Evolutionary conservation across 2,329 filamentous ascomycete species (phyloP), one percentile per base, ranked within the genome.

Genomic region (Colletotrichum neosansevieriae): DNA sequence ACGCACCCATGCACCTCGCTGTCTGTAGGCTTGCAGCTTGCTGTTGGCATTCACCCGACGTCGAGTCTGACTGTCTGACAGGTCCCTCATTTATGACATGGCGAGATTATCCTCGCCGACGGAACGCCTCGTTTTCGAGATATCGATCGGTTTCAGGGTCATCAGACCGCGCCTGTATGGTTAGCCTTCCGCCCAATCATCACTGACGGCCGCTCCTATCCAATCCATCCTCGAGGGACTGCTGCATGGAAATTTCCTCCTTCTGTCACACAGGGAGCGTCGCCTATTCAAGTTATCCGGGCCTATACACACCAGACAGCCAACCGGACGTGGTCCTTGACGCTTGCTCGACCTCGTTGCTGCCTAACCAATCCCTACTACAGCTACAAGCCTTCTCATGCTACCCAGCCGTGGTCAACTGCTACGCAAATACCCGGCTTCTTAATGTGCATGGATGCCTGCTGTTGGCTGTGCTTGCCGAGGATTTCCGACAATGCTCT

Each of bases 1-100:
- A 49, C 34, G 56, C 44, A 24, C n/a, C n/a, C 49, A 59, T 66
- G 66, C 66, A 65, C 40, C 61, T 69, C 49, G 34, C 42, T 69
- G 36, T 17, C 40, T 42, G 56, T 24, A 44, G 61, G 24, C 42
- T 65, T 49, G 56, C 53, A 42, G 15, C 49, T 51, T 29, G 54
- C 56, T 9, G 29, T 29, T 54, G 47, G 56, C 32, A 45, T 47
- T 51, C 38, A 60, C 36, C 49, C 54, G 47, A 21, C 15, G 59
- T 34, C 36, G 32, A 29, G 59, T 64, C 45, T 58, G 59, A 53
- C 59, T 19, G 59, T 64, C 45, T 58, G 59, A 53, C 59, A 45
- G 21, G 32, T 24, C 38, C 44, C 36, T 47, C 60, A 49, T 42
- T 17, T 24, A 51, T 56, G 49, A 59, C 32, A 47, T 51, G 36